Evolutionary conservation across 129 eudicot genomes (phyloP).

Genomic region (Gnaphalium uliginosum): DNA sequence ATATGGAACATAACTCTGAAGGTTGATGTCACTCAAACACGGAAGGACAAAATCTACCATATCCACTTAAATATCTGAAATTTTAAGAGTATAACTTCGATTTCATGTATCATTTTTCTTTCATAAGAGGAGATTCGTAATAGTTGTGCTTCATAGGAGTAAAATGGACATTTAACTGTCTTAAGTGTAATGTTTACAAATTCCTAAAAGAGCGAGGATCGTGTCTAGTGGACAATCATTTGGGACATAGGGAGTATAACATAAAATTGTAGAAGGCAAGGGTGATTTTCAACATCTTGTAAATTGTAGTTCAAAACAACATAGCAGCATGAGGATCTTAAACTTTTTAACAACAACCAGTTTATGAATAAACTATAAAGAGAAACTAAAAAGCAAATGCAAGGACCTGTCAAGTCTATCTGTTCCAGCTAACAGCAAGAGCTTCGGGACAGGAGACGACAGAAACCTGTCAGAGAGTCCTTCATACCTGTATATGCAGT

Average conservation of each 20-base stretch:
- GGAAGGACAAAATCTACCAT: not conserved
- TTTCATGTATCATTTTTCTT: not conserved
- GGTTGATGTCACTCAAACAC: not conserved
- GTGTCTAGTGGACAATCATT: too few relatives aligned
- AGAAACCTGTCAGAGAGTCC: constrained; percentile 92
- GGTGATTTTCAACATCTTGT: too few relatives aligned
- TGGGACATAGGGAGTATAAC: too few relatives aligned
- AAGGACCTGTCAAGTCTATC: constrained; percentile 93
- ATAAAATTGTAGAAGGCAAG: too few relatives aligned
- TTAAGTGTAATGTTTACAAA: too few relatives aligned
- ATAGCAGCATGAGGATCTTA: not conserved
- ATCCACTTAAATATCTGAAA: not conserved
- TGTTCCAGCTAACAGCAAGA: constrained; percentile 91
- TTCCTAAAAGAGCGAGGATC: too few relatives aligned
- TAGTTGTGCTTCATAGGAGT: too few relatives aligned
- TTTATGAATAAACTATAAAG: not conserved
- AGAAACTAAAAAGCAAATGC: not conserved
- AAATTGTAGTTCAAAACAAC: not conserved
- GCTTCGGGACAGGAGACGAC: constrained; percentile 80
- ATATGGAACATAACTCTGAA: not conserved
- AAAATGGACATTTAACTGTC: too few relatives aligned
- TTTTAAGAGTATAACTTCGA: not conserved
- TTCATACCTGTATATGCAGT: constrained; percentile 71
- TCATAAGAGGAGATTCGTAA: too few relatives aligned
- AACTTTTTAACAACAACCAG: not conserved